Evolutionary conservation across 2,329 filamentous ascomycete species (phyloP), one percentile per base, ranked within the genome.

Genomic region (Shiraia bambusicola): DNA sequence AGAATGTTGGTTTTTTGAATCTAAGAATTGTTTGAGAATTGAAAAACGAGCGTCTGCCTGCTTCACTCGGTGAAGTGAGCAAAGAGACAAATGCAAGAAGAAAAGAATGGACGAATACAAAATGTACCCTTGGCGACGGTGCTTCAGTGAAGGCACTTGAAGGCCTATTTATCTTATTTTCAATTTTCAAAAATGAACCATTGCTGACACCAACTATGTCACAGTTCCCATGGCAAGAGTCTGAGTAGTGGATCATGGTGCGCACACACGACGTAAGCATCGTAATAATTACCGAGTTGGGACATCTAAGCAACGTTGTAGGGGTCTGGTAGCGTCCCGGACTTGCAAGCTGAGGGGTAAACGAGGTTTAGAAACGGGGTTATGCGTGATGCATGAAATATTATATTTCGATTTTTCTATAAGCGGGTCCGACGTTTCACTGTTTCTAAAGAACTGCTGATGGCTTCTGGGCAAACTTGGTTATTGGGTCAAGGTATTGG

Each of bases 51-150:
- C 54, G 60, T 63, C 54, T 53, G 56, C 60, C 60, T 47, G 55
- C 59, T 61, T 56, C 58, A 61, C 58, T 52, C 58, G 50, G 56
- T 61, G 58, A 59, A 61, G 56, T 48, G 60, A 60, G 56, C 54
- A 49, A 59, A 55, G 41, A 52, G 60, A 63, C 42, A 55, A 56
- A 54, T 30, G 46, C 56, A 45, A 41, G 40, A 34, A 27, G 45
- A 49, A 62, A 57, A 50, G 58, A 60, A 52, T 42, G 59, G 50
- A 60, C 47, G 56, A 56, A 55, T 50, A 40, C 52, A 48, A 50
- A 50, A 37, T 49, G 49, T 50, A 57, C 54, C 47, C 56, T 52
- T 52, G 54, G 58, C 56, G 56, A 57, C 61, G 50, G 44, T 46
- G 24, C 22, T 45, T 27, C 41, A 15, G 6, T 27, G 15, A 36